Evolutionary conservation across 1,284 basidiomycete species (phyloP).

Genomic region (Boletus smithii): DNA sequence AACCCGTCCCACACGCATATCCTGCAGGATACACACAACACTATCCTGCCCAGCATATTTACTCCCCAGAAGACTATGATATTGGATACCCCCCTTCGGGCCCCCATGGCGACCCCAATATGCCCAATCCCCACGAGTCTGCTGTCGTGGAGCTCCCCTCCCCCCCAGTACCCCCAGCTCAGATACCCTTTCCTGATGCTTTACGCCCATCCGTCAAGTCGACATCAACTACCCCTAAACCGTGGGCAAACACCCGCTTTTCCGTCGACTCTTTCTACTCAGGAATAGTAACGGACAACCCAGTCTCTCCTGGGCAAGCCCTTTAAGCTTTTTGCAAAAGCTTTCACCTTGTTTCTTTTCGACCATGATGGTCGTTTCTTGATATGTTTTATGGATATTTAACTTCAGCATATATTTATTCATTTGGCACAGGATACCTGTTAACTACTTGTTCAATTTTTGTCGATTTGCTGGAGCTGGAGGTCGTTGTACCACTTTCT

Average conservation of each 20-base stretch:
- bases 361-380: background rate
- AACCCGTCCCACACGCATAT: constrained; percentile 1
- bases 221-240: constrained; percentile 3
- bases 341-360: background rate
- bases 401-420: constrained; percentile 7
- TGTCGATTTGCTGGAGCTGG: constrained; percentile 6
- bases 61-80: constrained; percentile 21
- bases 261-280: constrained; percentile 34
- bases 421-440: constrained; percentile 7
- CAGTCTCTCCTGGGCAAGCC: constrained; percentile 17
- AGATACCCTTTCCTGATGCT: constrained; percentile 9
- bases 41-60: constrained; percentile 19
- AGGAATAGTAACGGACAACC: constrained; percentile 19
- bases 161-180: constrained; percentile 1
- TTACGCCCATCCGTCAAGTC: constrained; percentile 18
- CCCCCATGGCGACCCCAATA: background rate
- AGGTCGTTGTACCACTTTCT: constrained; percentile 9
- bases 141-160: constrained; percentile 9
- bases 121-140: constrained; percentile 19
- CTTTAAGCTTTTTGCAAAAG: constrained; percentile 14
- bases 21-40: constrained; percentile 9
- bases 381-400: constrained; percentile 26
- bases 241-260: constrained; percentile 13
- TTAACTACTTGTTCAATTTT: constrained; percentile 5
- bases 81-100: constrained; percentile 14